Conservation (phyloP, 75 land plant genomes). For the Picea glauca region DNA sequence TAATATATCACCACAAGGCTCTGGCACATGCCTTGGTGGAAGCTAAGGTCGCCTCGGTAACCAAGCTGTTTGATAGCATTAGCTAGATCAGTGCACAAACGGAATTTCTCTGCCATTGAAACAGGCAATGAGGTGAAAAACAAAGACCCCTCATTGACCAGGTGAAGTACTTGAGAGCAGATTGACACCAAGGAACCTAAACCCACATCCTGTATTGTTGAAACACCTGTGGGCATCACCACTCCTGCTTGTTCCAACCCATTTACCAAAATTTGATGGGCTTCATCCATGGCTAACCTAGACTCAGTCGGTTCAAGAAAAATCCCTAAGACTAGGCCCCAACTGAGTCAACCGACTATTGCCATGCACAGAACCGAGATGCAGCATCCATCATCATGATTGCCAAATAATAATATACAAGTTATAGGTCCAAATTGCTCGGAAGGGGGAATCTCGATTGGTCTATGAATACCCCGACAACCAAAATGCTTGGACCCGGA, state of each 20-base stretch:
- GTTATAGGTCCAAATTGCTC: too few relatives aligned
- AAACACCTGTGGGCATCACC: conserved; percentile 35
- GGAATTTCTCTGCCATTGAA: too few relatives aligned
- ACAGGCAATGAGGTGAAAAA: too few relatives aligned
- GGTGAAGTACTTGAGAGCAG: conserved; percentile 43
- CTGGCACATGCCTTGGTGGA: conserved; percentile 12
- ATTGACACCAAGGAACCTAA: conserved; percentile 44
- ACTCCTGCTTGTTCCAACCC: conserved; percentile 52
- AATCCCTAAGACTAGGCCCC: not conserved
- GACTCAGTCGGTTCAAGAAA: not conserved
- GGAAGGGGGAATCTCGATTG: too few relatives aligned
- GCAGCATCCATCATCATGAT: too few relatives aligned
- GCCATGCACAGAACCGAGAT: not conserved
- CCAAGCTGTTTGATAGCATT: too few relatives aligned
- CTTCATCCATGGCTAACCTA: conserved; percentile 60
- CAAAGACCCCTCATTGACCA: conserved; percentile 16
- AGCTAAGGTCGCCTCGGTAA: too few relatives aligned
- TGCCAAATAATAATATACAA: too few relatives aligned
- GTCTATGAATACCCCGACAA: too few relatives aligned
- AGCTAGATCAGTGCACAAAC: too few relatives aligned
- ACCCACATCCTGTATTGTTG: conserved; percentile 36
- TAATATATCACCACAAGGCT: conserved; percentile 16
- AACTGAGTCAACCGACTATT: not conserved
- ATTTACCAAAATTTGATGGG: conserved; percentile 46
- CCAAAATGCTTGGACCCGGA: too few relatives aligned